phyloP scores from a whole-genome alignment of 1,284 basidiomycete species.

The Cryptococcus hybrid region DNA sequence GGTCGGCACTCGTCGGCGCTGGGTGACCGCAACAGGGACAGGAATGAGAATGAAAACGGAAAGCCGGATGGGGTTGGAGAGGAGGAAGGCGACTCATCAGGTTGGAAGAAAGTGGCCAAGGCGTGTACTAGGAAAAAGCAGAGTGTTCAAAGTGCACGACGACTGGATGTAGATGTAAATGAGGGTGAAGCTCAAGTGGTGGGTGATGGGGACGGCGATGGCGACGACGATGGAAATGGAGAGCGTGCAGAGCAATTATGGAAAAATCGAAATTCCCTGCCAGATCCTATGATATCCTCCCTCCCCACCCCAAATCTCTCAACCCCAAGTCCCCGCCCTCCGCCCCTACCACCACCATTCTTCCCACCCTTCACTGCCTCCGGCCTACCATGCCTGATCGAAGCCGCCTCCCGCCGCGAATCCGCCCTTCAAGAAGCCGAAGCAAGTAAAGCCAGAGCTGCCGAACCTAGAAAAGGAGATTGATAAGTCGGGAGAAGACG shows the following conservation, averaged over 20 bases:
- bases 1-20: too few relatives aligned
- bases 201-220: background rate
- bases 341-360: background rate
- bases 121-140: background rate
- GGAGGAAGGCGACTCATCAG: background rate
- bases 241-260: background rate
- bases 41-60: too few relatives aligned
- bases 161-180: background rate
- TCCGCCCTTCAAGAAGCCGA: conserved; percentile 1
- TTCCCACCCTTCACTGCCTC: conserved; percentile 1
- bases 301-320: background rate
- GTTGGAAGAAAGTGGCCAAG: background rate
- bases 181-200: background rate
- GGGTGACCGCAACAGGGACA: too few relatives aligned
- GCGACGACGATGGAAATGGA: background rate
- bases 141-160: background rate
- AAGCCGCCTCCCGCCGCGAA: conserved; percentile 17
- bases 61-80: background rate
- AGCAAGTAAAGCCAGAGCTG: background rate
- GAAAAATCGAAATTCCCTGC: background rate
- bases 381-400: conserved; percentile 4
- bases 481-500: conserved; percentile 15
- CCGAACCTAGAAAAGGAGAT: conserved; percentile 1
- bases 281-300: background rate
- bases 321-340: background rate